Evolutionary conservation across 1,284 basidiomycete species (phyloP).

Genomic region (Mrakiaceae sp.): DNA sequence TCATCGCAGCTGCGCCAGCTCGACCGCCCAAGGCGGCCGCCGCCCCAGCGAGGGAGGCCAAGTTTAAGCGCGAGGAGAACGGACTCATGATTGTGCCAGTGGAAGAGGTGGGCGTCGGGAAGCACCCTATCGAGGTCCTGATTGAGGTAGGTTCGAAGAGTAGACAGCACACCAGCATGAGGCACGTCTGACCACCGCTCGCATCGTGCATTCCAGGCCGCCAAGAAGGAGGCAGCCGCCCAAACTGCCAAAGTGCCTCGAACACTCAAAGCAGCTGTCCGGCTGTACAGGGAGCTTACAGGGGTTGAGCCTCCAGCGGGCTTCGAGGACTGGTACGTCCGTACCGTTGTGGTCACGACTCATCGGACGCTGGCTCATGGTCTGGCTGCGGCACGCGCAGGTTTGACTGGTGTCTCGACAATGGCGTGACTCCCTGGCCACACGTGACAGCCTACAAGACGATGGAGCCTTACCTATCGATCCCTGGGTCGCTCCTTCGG

Average conservation of each 20-base stretch:
- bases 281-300: conserved; percentile 10
- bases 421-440: conserved; percentile 7
- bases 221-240: conserved; percentile 2
- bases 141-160: conserved; percentile 1
- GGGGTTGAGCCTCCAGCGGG: conserved; percentile 6
- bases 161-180: too few species aligned
- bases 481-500: neutral
- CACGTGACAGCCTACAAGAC: conserved; percentile 9
- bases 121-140: conserved; percentile 8
- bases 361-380: neutral
- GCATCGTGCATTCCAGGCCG: neutral
- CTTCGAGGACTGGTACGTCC: conserved; percentile 12
- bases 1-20: too few species aligned
- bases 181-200: too few species aligned
- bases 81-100: conserved; percentile 4
- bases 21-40: too few species aligned
- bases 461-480: conserved; percentile 5
- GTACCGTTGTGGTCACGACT: neutral
- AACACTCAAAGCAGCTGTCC: neutral
- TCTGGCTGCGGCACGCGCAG: neutral
- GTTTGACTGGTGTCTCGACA: conserved; percentile 10
- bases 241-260: conserved; percentile 1
- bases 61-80: neutral
- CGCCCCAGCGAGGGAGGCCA: neutral
- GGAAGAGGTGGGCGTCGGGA: neutral